phyloP scores from a whole-genome alignment of 768 basidiomycete genomes.

The Lactifluus rugatus region DNA sequence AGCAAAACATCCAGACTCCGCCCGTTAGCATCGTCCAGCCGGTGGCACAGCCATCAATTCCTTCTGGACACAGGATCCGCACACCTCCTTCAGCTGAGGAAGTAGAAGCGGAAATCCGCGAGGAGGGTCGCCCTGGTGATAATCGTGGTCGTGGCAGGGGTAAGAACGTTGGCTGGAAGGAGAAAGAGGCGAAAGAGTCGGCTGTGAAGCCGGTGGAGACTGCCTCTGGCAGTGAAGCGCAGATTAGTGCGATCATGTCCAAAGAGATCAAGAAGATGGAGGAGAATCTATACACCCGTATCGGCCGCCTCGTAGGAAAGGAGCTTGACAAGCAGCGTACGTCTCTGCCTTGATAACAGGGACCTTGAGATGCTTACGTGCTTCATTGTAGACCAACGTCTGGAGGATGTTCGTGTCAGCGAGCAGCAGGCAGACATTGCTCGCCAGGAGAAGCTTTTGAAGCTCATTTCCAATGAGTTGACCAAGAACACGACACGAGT shows the following conservation, averaged over 20 bases:
- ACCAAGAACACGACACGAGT: constrained; percentile 83
- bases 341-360: constrained; percentile 25
- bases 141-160: constrained; percentile 41
- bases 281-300: constrained; percentile 63
- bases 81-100: constrained; percentile 67
- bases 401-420: constrained; percentile 70
- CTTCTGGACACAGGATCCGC: constrained; percentile 33
- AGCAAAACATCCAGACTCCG: constrained; percentile 17
- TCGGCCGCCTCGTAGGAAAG: constrained; percentile 71
- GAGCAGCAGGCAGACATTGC: constrained; percentile 76
- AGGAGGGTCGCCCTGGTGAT: constrained; percentile 46
- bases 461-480: constrained; percentile 77
- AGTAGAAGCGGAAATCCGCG: constrained; percentile 54
- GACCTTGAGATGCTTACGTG: constrained; percentile 6
- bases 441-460: constrained; percentile 82
- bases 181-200: constrained; percentile 41
- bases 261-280: constrained; percentile 80
- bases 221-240: constrained; percentile 34
- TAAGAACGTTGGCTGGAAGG: constrained; percentile 57
- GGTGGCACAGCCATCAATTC: constrained; percentile 21
- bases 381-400: constrained; percentile 55
- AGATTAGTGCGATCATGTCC: constrained; percentile 48
- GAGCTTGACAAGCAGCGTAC: constrained; percentile 87
- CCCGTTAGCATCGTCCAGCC: constrained; percentile 14
- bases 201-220: constrained; percentile 30